Base-by-base conservation (phyloP, 768 basidiomycete species). In the Clathrus columnatus region DNA sequence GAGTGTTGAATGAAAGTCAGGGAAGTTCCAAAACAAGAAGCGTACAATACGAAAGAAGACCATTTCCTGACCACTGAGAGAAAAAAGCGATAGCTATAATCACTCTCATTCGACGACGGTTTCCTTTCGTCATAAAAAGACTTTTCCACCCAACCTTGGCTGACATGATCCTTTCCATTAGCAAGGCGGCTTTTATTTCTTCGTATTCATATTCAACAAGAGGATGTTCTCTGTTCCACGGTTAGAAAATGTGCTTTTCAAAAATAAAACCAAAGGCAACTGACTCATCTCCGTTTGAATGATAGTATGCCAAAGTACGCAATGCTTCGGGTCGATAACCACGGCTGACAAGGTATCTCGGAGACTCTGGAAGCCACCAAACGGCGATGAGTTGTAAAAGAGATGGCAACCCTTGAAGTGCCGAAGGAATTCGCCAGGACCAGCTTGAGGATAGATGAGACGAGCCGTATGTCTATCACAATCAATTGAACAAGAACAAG, bases 31-130 rank as follows among this genome's bases (percentile, higher is more conserved):
- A 36, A 2, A 36, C 36, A 14, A n/a, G n/a, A 36, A 50, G 56
- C 65, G 16, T 54, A 70, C 68, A 71, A 45, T 65, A 72, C 23
- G 57, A 62, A 51, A 64, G 57, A 43, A 84, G 64, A 5, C 82
- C 81, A 60, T 84, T 83, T 44, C 82, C 82, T 60, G 77, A 79
- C 81, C 80, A 82, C 59, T 82, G 80, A 5, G 81, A 83, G 47
- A 75, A 77, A 54, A 82, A 68, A 23, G 79, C 80, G 54, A 83
- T 60, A 26, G 53, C 61, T 24, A 61, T 61, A 56, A 68, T 63
- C 60, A 69, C 60, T 18, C 65, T 47, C 62, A 69, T 59, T 36
- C 70, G 63, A 26, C 62, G 58, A 23, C 57, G 57, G 61, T 70
- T 70, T 17, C 68, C 69, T 26, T 55, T 57, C 45, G 62, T 69